phyloP scores from a whole-genome alignment of 768 basidiomycete genomes.

The Mycena kentingensis region DNA sequence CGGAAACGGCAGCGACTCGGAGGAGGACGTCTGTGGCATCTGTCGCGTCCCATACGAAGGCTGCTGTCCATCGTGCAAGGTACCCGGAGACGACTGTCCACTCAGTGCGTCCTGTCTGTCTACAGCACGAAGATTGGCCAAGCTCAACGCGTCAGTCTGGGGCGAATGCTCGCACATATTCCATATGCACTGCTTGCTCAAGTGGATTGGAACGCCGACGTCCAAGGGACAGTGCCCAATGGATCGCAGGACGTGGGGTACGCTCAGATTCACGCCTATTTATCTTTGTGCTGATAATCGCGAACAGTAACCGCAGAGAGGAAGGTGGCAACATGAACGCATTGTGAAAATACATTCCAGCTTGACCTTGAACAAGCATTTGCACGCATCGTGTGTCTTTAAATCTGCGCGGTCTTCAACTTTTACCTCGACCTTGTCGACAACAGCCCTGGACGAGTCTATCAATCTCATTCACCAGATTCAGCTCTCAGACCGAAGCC shows the following conservation, averaged over 20 bases:
- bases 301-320: no score
- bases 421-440: no score
- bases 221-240: slow-evolving; percentile 98
- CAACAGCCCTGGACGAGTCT: no score
- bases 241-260: slow-evolving; percentile 93
- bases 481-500: no score
- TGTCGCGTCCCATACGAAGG: slow-evolving; percentile 92
- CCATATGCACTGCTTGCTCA: slow-evolving; percentile 97
- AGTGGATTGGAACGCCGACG: slow-evolving; percentile 89
- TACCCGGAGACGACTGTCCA: slow-evolving; percentile 95
- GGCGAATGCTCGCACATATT: slow-evolving; percentile 97
- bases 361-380: no score
- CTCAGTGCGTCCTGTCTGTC: slow-evolving; percentile 57
- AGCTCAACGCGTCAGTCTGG: slow-evolving; percentile 65
- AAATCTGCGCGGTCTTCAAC: no score
- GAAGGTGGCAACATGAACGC: no score
- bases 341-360: no score
- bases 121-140: slow-evolving; percentile 1
- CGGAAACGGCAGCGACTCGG: slow-evolving; percentile 38
- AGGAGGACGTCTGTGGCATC: slow-evolving; percentile 76
- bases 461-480: no score
- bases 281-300: no score
- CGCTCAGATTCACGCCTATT: no score
- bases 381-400: no score
- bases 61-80: slow-evolving; percentile 93